A percentile compares a stretch with the other conserved stretches of the same genome.
These are phyloP conservation scores for Cardiosporidium cionae DNA, from an alignment of 169 alveolate genomes.

Conservation along the genomic window DNA sequence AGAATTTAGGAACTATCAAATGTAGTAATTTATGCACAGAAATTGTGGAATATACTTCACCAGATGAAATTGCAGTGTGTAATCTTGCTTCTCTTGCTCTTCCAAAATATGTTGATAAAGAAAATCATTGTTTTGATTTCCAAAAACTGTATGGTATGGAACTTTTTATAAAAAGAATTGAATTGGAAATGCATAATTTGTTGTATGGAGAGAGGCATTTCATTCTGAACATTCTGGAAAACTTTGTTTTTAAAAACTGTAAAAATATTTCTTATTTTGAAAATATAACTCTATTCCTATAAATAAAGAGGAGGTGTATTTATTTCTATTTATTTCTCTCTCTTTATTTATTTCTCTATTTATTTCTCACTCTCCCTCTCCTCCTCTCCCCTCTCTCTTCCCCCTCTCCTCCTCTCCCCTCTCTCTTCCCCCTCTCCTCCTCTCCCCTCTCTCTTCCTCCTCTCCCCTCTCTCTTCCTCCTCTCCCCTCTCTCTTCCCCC, in stretches of 20 bases:
- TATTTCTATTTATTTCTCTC: no score
- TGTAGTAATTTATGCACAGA: conserved; percentile 94
- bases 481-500: no score
- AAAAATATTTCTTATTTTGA: background rate
- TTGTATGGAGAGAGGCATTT: background rate
- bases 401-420: no score
- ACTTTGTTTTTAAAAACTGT: background rate
- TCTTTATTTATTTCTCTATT: background rate
- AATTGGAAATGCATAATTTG: background rate
- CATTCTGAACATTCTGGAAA: background rate
- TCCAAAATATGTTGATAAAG: conserved; percentile 64
- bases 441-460: no score
- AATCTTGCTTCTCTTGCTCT: conserved; percentile 94
- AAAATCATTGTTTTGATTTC: conserved; percentile 55
- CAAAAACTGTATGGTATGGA: conserved; percentile 63
- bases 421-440: no score
- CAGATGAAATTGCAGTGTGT: conserved; percentile 97
- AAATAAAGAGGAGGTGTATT: no score
- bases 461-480: no score
- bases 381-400: no score
- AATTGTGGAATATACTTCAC: conserved; percentile 90
- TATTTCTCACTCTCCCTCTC: background rate
- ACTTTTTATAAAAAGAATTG: background rate
- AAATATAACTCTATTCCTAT: no score
- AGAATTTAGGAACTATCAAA: conserved; percentile 93